Evolutionary conservation across 768 basidiomycete genomes (phyloP).

Genomic region (Suillus ampliporus): DNA sequence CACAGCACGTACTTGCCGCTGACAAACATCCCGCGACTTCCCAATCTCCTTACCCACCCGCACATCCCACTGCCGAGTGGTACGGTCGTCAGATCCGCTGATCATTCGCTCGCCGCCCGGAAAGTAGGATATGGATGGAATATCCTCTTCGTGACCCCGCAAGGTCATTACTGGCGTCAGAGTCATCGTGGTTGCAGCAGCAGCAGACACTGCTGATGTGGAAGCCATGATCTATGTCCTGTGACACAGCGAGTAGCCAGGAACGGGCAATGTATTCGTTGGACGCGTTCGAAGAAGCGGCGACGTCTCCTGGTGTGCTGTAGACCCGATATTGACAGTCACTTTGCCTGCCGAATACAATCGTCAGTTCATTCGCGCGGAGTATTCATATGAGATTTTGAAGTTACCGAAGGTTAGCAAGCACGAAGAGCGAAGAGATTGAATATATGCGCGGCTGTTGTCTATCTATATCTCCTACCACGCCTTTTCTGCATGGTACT

Average conservation of each 20-base stretch:
- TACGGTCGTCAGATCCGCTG: background rate
- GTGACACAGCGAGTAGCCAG: too few species aligned
- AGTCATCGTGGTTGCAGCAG: background rate
- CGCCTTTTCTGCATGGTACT: background rate
- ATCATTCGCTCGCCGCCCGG: background rate
- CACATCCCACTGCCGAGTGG: background rate
- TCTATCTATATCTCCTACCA: background rate
- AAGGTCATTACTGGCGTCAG: background rate
- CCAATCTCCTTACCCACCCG: background rate
- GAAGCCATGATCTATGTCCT: background rate
- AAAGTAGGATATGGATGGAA: slow-evolving; percentile 1
- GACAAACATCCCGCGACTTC: background rate
- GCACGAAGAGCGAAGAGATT: too few species aligned
- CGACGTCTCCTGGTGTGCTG: background rate
- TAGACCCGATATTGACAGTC: background rate
- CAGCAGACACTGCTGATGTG: background rate
- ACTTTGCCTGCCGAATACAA: background rate
- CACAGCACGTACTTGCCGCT: background rate
- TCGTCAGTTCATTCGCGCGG: background rate
- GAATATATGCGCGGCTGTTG: too few species aligned
- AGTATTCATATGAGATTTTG: background rate
- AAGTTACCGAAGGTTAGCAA: background rate
- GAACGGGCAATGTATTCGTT: background rate
- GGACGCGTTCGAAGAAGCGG: background rate
- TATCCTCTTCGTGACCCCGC: background rate